These are phyloP conservation scores for Akebia trifoliata DNA, from an alignment of 164 flowering plant species.

Conservation along the genomic window DNA sequence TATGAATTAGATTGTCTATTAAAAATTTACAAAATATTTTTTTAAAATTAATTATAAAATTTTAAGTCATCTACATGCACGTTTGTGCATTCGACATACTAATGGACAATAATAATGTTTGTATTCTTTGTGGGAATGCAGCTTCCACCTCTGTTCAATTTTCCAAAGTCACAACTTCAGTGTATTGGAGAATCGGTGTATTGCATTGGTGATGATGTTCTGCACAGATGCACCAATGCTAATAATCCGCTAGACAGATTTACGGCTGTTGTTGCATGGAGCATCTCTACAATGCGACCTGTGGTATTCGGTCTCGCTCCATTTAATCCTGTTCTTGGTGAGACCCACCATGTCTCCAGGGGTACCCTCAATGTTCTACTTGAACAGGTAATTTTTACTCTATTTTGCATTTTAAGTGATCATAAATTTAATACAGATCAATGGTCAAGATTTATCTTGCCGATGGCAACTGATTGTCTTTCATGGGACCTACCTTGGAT, in stretches of 20 bases:
- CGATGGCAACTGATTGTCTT: too few relatives aligned
- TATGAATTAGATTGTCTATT: too few relatives aligned
- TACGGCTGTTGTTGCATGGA: conserved; percentile 64
- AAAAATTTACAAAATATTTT: too few relatives aligned
- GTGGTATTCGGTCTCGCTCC: conserved; percentile 67
- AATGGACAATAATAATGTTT: too few relatives aligned
- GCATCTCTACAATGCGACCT: conserved; percentile 64
- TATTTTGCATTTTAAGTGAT: background rate
- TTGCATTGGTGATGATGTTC: conserved; percentile 37
- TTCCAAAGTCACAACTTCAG: conserved; percentile 89
- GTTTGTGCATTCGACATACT: too few relatives aligned
- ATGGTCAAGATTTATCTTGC: too few relatives aligned
- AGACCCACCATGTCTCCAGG: conserved; percentile 84
- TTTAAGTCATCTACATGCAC: too few relatives aligned
- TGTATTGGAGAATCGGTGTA: conserved; percentile 73
- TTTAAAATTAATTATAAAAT: too few relatives aligned
- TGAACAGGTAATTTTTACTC: conserved; percentile 58
- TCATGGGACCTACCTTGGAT: too few relatives aligned
- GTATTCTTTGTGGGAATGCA: conserved; percentile 17
- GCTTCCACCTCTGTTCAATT: conserved; percentile 75
- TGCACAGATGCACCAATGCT: conserved; percentile 43
- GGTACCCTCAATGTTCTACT: conserved; percentile 66
- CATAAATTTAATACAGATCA: too few relatives aligned
- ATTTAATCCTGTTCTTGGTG: conserved; percentile 84
- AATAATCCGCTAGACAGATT: conserved; percentile 48